Evolutionary conservation across 208 protist species (phyloP).

Genomic region (Crithidia acanthocephali): DNA sequence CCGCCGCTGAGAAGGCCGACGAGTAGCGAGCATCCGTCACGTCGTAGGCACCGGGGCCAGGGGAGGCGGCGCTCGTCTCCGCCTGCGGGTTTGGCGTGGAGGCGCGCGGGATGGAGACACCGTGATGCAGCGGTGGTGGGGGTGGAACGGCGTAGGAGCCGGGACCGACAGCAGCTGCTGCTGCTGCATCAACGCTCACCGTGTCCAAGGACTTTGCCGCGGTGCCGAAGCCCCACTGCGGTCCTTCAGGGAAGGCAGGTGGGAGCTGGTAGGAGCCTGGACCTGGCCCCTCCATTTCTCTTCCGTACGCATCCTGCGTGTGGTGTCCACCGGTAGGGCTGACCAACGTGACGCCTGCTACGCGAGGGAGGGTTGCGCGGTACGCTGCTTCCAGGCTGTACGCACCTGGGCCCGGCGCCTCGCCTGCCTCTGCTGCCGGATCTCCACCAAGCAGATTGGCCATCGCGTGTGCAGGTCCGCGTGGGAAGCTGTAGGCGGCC

Average conservation of each 20-base stretch:
- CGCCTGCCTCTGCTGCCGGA: background rate
- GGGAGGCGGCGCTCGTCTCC: background rate
- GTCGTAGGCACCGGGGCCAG: constrained; percentile 31
- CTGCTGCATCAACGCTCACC: background rate
- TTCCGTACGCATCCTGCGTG: no score
- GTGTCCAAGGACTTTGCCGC: background rate
- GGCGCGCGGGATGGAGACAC: constrained; percentile 18
- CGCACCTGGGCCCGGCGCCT: constrained; percentile 41
- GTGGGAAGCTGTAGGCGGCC: constrained; percentile 27
- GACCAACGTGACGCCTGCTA: background rate
- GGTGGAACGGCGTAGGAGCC: constrained; percentile 18
- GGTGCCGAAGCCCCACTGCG: constrained; percentile 36
- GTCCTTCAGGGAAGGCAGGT: constrained; percentile 26
- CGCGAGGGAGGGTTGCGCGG: constrained; percentile 21
- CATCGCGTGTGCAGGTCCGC: constrained; percentile 3
- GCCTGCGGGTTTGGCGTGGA: background rate
- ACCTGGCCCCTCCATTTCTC: constrained; percentile 18
- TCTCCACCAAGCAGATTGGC: background rate
- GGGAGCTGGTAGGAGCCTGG: constrained; percentile 33
- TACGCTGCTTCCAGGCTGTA: constrained; percentile 28
- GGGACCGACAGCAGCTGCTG: no score
- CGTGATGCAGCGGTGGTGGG: constrained; percentile 23
- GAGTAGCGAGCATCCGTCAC: constrained; percentile 4
- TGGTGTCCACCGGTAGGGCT: background rate
- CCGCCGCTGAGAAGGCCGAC: background rate